Base-by-base conservation (phyloP, 2,329 filamentous ascomycete species). In the Trichophyton simii region DNA sequence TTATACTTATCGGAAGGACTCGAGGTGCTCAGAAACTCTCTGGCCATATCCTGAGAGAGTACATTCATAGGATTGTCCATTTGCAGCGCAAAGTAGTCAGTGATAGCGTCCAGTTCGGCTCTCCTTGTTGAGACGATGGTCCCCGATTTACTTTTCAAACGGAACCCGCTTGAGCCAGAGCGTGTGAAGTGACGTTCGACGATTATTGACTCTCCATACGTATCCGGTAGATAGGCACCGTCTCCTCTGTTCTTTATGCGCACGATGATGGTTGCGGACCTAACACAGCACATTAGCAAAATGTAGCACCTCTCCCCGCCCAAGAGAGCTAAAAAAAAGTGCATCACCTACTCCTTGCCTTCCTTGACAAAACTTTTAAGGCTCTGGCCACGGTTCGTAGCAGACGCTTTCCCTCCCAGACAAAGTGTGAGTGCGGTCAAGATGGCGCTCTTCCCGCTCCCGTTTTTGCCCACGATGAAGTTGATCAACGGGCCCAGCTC, bases 21-120 rank as follows among this genome's bases (percentile, higher is more conserved):
- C 11, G 94, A 92, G 41, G 86, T 83, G 69, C 92, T 95, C 50
- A 99, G 81, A 68, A 99, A 99, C 62, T 95, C 88, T 9, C 94
- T 85, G 9, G 94, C 94, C 73, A 91, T 91, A 71, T 99, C 94
- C 73, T 99, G 94, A 0, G 91, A 96, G 18, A 99, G 80, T 5
- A 97, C 88, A 63, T 95, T 97, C 77, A 99, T 86, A 0, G 94
- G 94, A 67, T 99, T 99, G 70, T 97, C 92, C 62, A 99, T 90
- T 72, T 97, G 92, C 48, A 99, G 79, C 48, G 87, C 89, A 71
- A 91, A 97, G 71, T 89, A 95, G 72, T 99, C 94, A 48, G 90
- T 86, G 57, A 99, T 92, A 66, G 96, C 89, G 66, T 96, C 91
- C 7, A 99, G 82, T 66, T 96, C 92, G 7, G 83, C 79, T 71